Conservation (phyloP, 2,329 filamentous ascomycete genomes). For the Escovopsis weberi region DNA sequence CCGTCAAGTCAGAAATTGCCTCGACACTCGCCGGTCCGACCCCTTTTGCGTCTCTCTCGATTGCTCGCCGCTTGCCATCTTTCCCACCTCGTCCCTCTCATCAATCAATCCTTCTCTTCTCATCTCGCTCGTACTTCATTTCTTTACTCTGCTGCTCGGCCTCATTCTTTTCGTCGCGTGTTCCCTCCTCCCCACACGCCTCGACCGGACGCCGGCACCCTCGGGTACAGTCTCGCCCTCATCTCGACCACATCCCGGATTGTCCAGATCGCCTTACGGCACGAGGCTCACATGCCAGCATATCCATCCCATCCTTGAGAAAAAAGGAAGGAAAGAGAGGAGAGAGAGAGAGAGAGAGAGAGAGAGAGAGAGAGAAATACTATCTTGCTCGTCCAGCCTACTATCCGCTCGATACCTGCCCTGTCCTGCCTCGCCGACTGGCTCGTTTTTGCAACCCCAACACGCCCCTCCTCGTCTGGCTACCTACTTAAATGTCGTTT, state of each 20-base stretch:
- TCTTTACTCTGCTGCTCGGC: background rate
- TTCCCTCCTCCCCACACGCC: background rate
- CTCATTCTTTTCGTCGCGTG: background rate
- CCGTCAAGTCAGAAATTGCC: background rate
- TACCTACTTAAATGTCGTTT: background rate
- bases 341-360: too few relatives aligned
- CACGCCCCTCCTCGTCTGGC: background rate
- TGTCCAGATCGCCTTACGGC: background rate
- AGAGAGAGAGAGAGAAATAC: too few relatives aligned
- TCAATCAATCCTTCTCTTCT: too few relatives aligned
- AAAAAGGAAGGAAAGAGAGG: background rate
- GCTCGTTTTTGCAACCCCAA: background rate
- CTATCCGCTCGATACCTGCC: background rate
- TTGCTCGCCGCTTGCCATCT: background rate
- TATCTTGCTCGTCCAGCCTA: background rate
- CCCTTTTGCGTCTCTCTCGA: slow-evolving; percentile 1
- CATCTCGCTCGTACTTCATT: background rate
- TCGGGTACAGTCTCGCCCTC: background rate
- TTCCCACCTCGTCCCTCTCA: background rate
- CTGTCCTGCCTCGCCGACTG: background rate
- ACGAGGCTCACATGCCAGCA: background rate
- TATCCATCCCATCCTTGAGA: background rate
- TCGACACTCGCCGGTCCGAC: background rate
- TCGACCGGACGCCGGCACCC: background rate
- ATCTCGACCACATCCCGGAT: background rate